phyloP scores from a whole-genome alignment of 305 asterid genomes.

The Fraxinus velutina region DNA sequence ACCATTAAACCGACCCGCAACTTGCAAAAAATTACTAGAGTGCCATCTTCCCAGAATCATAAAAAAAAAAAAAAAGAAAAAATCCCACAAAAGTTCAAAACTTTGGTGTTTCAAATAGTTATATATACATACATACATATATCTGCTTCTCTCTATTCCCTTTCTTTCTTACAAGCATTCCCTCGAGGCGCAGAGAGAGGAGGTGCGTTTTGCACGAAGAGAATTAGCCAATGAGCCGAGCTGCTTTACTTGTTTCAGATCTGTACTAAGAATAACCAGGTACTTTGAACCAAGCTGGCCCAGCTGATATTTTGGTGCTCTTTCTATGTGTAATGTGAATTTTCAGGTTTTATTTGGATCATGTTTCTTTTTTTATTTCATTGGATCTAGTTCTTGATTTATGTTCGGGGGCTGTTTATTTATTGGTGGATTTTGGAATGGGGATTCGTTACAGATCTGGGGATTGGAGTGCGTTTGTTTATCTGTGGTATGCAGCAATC shows the following conservation, averaged over 20 bases:
- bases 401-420: not conserved
- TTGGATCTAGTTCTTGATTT: not conserved
- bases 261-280: not conserved
- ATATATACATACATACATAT: not conserved
- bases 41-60: too few species aligned
- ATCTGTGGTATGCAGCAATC: not conserved
- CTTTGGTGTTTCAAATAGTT: not conserved
- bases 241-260: not conserved
- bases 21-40: not conserved
- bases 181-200: not conserved
- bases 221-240: not conserved
- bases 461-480: not conserved
- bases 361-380: not conserved
- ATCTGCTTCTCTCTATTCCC: not conserved
- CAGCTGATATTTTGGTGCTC: not conserved
- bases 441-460: not conserved
- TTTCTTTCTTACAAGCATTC: not conserved
- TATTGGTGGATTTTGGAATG: not conserved
- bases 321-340: not conserved
- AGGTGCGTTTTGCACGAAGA: not conserved
- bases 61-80: not conserved
- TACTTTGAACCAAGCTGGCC: not conserved
- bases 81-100: not conserved
- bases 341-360: not conserved
- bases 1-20: not conserved